These are phyloP conservation scores for Berkeleyomyces basicola DNA, from an alignment of 2,329 filamentous ascomycete genomes.

Conservation along the genomic window DNA sequence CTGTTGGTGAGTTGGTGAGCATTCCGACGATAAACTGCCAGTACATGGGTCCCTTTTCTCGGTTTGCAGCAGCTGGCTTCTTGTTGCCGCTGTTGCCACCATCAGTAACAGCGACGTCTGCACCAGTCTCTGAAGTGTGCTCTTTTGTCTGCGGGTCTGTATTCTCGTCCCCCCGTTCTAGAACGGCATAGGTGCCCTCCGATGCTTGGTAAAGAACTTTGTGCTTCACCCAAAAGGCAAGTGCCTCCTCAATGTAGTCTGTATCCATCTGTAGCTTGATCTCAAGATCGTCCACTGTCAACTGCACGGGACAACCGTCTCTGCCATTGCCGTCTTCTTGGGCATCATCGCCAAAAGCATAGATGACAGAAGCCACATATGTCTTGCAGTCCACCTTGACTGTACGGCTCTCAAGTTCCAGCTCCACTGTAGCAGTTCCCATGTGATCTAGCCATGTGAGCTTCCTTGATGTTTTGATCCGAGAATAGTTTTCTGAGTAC, in stretches of 20 bases:
- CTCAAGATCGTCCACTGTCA: conserved; percentile 31
- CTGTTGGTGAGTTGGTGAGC: conserved; percentile 72
- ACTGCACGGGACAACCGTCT: conserved; percentile 22
- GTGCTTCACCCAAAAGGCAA: conserved; percentile 57
- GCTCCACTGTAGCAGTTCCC: conserved; percentile 61
- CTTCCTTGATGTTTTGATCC: conserved; percentile 67
- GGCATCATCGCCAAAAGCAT: conserved; percentile 43
- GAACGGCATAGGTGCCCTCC: conserved; percentile 44
- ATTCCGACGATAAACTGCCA: conserved; percentile 89
- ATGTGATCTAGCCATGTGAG: conserved; percentile 76
- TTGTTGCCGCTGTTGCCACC: conserved; percentile 25
- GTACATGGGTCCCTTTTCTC: conserved; percentile 50
- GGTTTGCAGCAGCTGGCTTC: conserved; percentile 30
- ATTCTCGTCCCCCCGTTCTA: conserved; percentile 39
- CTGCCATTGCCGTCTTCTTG: conserved; percentile 21
- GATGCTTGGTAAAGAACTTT: conserved; percentile 43
- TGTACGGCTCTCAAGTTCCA: conserved; percentile 68
- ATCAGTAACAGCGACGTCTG: conserved; percentile 13
- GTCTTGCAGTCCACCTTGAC: conserved; percentile 58
- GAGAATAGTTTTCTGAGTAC: conserved; percentile 63
- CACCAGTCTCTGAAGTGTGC: neutral
- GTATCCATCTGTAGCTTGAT: conserved; percentile 54
- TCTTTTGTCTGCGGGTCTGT: neutral
- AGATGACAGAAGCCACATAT: conserved; percentile 77
- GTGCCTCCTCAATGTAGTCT: conserved; percentile 47